These are phyloP conservation scores for Petunia secreta DNA, from an alignment of 257 asterid species.

Conservation along the genomic window DNA sequence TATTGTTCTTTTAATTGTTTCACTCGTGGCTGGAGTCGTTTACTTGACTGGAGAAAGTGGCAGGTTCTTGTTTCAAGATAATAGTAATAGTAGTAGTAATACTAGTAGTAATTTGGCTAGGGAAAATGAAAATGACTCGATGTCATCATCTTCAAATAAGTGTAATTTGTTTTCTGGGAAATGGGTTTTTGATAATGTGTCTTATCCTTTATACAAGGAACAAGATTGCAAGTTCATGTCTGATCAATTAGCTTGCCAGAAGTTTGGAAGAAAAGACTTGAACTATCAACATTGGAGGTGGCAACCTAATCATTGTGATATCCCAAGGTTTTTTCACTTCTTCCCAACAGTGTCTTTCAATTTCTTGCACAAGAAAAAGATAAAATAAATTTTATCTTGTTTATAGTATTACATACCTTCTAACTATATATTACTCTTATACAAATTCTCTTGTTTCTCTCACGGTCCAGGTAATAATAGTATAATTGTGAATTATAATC, in stretches of 20 bases:
- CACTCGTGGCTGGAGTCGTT: constrained; percentile 56
- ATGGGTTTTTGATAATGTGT: constrained; percentile 62
- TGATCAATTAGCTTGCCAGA: constrained; percentile 58
- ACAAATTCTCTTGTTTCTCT: too few relatives aligned
- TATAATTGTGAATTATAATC: too few relatives aligned
- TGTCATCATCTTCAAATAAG: constrained; percentile 15
- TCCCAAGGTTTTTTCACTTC: constrained; percentile 56
- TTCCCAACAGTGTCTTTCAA: not conserved
- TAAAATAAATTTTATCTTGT: too few relatives aligned
- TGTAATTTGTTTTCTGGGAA: constrained; percentile 57
- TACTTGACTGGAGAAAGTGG: constrained; percentile 66
- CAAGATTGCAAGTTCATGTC: constrained; percentile 51
- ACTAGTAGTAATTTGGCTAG: not conserved
- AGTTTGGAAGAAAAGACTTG: constrained; percentile 62
- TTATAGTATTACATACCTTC: too few relatives aligned
- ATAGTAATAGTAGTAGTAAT: not conserved
- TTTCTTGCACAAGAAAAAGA: not conserved
- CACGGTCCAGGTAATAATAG: too few relatives aligned
- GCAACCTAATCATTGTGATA: constrained; percentile 72
- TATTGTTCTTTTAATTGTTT: constrained; percentile 50
- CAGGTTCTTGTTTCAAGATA: constrained; percentile 32
- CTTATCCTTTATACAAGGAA: constrained; percentile 64
- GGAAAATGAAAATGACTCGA: not conserved
- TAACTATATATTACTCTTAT: too few relatives aligned
- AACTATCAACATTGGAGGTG: constrained; percentile 68